Conservation (phyloP, 2,329 filamentous ascomycete genomes). For the Aspergillus nomiae region DNA sequence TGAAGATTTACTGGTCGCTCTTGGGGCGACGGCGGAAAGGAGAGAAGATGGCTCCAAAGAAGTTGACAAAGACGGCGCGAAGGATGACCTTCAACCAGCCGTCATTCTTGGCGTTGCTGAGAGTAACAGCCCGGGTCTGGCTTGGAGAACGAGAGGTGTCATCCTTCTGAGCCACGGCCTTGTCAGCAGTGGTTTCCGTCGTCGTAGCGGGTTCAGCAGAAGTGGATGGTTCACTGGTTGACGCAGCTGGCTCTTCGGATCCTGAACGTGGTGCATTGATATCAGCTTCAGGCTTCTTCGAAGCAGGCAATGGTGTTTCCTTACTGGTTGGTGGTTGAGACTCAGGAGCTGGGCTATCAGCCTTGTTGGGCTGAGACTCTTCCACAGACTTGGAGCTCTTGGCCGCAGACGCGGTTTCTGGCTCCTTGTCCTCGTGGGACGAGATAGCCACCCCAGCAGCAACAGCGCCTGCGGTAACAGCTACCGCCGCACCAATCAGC, state of each 20-base stretch:
- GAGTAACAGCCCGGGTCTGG: slow-evolving; percentile 42
- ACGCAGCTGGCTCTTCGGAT: slow-evolving; percentile 12
- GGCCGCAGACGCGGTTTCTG: slow-evolving; percentile 13
- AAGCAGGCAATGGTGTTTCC: neutral
- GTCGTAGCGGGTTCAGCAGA: slow-evolving; percentile 10
- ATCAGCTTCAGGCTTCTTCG: neutral
- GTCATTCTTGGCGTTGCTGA: slow-evolving; percentile 38
- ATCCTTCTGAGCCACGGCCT: slow-evolving; percentile 20
- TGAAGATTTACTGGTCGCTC: slow-evolving; percentile 27
- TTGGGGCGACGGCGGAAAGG: slow-evolving; percentile 41
- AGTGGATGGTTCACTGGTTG: slow-evolving; percentile 9
- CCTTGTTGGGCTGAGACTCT: slow-evolving; percentile 16
- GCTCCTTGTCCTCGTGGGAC: slow-evolving; percentile 19
- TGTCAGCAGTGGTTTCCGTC: slow-evolving; percentile 13
- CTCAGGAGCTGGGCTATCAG: slow-evolving; percentile 30
- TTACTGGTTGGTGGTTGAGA: slow-evolving; percentile 22
- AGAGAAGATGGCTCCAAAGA: slow-evolving; percentile 43
- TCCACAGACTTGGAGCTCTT: slow-evolving; percentile 15
- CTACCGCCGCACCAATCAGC: slow-evolving; percentile 27
- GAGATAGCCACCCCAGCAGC: slow-evolving; percentile 24
- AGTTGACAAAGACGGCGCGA: slow-evolving; percentile 42
- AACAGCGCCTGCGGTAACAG: slow-evolving; percentile 27
- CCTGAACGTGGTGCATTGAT: slow-evolving; percentile 5
- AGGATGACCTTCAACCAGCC: slow-evolving; percentile 45
- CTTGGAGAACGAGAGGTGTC: slow-evolving; percentile 34